Base-by-base conservation (phyloP, 257 asterid species). In the Capsicum baccatum region DNA sequence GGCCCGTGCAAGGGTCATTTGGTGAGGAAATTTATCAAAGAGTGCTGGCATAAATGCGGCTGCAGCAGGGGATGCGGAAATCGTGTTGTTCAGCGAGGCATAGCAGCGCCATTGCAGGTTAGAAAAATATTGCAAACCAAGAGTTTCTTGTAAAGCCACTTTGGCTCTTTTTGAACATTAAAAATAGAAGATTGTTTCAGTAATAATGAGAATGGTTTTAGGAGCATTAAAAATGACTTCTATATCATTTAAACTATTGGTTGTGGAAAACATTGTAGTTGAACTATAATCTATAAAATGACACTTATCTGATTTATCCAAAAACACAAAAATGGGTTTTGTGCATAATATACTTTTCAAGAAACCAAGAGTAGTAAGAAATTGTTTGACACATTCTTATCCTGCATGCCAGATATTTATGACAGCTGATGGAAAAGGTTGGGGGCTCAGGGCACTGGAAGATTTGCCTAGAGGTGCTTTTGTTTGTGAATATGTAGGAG, bases 41-140 rank as follows among this genome's bases (percentile, higher is more conserved):
- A 95, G 71, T 95, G 98, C 86, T 94, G 98, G 98, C 90, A 88
- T 79, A 95, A 93, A 88, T 95, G 99, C 64, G 94, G 98, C 64
- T 95, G 99, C 88, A 83, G 58, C 54, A 91, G 88, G 92, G 62
- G 80, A 62, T 95, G 99, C 86, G 98, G 97, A 56, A 95, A 95
- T 83, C 91, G 98, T 70, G 94, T 95, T 26, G 97, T 93, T 48
- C 98, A 93, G 82, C 87, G 97, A 73, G 97, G 98, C 74, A 94
- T 94, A 83, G 80, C 94, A 35, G 87, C 90, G 73, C 90, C 92
- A 35, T 83, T 95, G 86, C 93, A 95, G 97, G 98, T 95, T 79
- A 89, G 91, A 80, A 58, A 70, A 78, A 54, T 78, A 78, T 78
- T 54, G 50, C 82, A 14, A 15, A 78, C 64, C 33, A 1, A 78